A percentile compares a stretch with the other conserved stretches of the same genome.
Evolutionary conservation across 495 filamentous ascomycete genomes (phyloP).

Genomic region (Staphylotrichum longicolle): DNA sequence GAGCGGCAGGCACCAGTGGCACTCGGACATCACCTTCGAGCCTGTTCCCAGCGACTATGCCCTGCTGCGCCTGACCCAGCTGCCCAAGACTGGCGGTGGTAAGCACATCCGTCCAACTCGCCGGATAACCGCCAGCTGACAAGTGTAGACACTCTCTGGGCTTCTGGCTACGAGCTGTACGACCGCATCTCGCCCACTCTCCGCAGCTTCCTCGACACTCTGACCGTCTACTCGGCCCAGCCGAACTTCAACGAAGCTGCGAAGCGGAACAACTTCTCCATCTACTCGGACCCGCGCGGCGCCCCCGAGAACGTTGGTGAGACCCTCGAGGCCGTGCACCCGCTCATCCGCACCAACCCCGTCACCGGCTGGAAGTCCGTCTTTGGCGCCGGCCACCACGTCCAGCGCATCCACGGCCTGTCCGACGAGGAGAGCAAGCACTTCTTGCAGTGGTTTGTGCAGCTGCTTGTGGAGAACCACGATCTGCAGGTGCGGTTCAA

Average conservation of each 20-base stretch:
- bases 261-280: conserved; percentile 51
- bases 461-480: conserved; percentile 70
- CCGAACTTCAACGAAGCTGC: conserved; percentile 59
- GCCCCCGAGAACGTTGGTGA: conserved; percentile 66
- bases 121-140: not conserved
- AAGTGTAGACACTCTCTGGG: conserved; percentile 66
- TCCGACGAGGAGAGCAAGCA: conserved; percentile 61
- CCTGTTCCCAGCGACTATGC: conserved; percentile 65
- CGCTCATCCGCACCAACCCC: conserved; percentile 77
- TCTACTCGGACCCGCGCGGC: conserved; percentile 59
- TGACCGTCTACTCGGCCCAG: conserved; percentile 66
- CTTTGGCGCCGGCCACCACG: conserved; percentile 62
- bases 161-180: conserved; percentile 74
- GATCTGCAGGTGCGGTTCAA: conserved; percentile 71
- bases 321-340: conserved; percentile 62
- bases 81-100: conserved; percentile 73
- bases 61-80: conserved; percentile 54
- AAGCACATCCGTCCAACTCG: conserved; percentile 25
- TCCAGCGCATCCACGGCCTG: conserved; percentile 64
- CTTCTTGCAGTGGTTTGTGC: conserved; percentile 61
- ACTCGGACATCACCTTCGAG: conserved; percentile 70
- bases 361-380: conserved; percentile 77
- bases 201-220: conserved; percentile 62
- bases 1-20: conserved; percentile 53
- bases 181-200: conserved; percentile 67